Evolutionary conservation across 441 rosid genomes (phyloP).

Genomic region (Dalechampia spathulata): DNA sequence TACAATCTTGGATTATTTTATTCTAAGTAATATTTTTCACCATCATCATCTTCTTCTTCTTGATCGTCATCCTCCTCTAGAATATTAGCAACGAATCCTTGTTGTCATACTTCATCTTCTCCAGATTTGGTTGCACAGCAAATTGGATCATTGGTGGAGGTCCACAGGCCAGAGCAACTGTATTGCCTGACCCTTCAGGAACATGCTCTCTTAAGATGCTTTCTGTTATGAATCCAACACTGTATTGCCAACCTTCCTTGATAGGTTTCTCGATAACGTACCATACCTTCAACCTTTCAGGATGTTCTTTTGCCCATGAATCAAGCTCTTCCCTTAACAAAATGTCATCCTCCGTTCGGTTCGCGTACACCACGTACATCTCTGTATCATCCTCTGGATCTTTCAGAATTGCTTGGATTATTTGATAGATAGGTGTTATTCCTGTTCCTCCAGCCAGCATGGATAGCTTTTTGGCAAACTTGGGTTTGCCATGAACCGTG

Average conservation of each 20-base stretch:
- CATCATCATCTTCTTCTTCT: background rate
- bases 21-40: too few species aligned
- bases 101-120: slow-evolving; percentile 72
- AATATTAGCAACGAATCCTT: slow-evolving; percentile 62
- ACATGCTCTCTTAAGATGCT: slow-evolving; percentile 51
- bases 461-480: slow-evolving; percentile 63
- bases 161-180: slow-evolving; percentile 73
- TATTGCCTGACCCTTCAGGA: slow-evolving; percentile 47
- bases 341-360: slow-evolving; percentile 79
- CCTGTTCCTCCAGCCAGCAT: slow-evolving; percentile 97
- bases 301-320: slow-evolving; percentile 45
- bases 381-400: slow-evolving; percentile 77
- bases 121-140: slow-evolving; percentile 78
- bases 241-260: slow-evolving; percentile 70
- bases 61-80: slow-evolving; percentile 13
- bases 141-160: slow-evolving; percentile 95
- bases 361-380: slow-evolving; percentile 74
- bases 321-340: slow-evolving; percentile 71
- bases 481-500: slow-evolving; percentile 59
- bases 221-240: slow-evolving; percentile 61
- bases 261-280: slow-evolving; percentile 51
- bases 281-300: slow-evolving; percentile 66
- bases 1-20: background rate
- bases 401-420: slow-evolving; percentile 59
- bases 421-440: slow-evolving; percentile 77